Evolutionary conservation across 441 rosid genomes (phyloP).

Genomic region (Croton setiger): DNA sequence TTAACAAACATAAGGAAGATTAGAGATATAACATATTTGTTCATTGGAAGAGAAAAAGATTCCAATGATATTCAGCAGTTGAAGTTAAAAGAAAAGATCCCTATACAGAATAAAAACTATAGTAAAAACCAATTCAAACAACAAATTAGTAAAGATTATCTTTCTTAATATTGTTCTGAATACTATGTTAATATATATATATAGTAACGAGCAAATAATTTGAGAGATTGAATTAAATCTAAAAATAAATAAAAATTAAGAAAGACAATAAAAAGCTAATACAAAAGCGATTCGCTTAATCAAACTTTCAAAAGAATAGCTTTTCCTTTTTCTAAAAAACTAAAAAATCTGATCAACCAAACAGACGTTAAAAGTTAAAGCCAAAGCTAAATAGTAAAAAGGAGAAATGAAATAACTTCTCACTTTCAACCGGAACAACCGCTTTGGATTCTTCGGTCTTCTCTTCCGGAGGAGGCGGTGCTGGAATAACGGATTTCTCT

Average conservation of each 20-base stretch:
- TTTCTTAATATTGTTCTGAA: too few species aligned
- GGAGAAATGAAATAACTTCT: constrained; percentile 14
- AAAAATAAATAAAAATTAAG: background rate
- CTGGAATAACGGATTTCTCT: constrained; percentile 54
- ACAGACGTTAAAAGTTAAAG: background rate
- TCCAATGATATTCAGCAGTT: background rate
- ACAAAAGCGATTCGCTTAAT: background rate
- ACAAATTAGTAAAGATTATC: too few species aligned
- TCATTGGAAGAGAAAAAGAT: background rate
- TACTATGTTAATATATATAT: too few species aligned
- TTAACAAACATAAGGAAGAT: too few species aligned
- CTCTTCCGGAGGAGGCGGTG: constrained; percentile 42
- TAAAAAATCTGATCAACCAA: background rate
- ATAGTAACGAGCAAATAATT: too few species aligned
- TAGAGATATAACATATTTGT: too few species aligned
- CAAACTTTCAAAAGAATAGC: background rate
- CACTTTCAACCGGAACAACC: constrained; percentile 47
- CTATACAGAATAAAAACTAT: background rate
- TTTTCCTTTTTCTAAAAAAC: background rate
- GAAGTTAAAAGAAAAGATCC: background rate
- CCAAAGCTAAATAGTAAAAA: background rate
- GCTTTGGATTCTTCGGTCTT: constrained; percentile 46
- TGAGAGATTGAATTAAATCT: background rate
- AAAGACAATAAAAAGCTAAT: background rate
- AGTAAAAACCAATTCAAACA: too few species aligned